Evolutionary conservation across 805 yeast genomes (phyloP).

Genomic region (Danielia reshetovae): DNA sequence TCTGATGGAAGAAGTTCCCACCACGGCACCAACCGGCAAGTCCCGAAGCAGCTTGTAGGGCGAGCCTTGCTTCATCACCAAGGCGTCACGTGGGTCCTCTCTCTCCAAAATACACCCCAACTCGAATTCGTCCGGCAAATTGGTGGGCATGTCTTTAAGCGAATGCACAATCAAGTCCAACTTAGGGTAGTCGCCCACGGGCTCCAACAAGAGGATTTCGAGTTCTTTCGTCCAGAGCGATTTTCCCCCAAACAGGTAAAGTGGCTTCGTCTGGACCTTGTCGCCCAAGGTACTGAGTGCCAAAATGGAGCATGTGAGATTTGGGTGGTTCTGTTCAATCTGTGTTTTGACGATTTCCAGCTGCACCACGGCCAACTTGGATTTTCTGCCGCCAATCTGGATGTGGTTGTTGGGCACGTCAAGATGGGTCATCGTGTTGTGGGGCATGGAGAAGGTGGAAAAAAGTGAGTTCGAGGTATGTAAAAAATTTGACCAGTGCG

Average conservation of each 20-base stretch:
- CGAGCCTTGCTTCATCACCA: constrained; percentile 67
- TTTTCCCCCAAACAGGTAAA: constrained; percentile 95
- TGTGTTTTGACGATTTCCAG: constrained; percentile 64
- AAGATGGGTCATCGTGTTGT: constrained; percentile 19
- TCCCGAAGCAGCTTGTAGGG: constrained; percentile 63
- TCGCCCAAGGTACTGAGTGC: constrained; percentile 90
- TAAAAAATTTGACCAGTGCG: background rate
- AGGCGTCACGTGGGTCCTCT: constrained; percentile 92
- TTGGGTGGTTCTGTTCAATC: constrained; percentile 59
- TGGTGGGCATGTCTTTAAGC: constrained; percentile 88
- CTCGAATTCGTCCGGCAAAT: constrained; percentile 83
- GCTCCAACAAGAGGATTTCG: constrained; percentile 67
- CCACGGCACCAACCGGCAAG: constrained; percentile 78
- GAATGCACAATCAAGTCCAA: constrained; percentile 92
- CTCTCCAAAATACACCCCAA: constrained; percentile 83
- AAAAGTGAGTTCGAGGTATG: background rate
- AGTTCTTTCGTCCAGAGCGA: constrained; percentile 95
- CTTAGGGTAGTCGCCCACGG: constrained; percentile 58
- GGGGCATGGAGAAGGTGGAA: constrained; percentile 14
- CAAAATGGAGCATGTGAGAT: constrained; percentile 66
- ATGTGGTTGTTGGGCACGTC: constrained; percentile 28
- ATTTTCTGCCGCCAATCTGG: constrained; percentile 84
- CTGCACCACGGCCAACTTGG: constrained; percentile 84
- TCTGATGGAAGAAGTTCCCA: constrained; percentile 93
- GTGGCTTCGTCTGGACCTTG: constrained; percentile 76